phyloP scores from a whole-genome alignment of 805 yeast species.

The Wickerhamomyces alni region DNA sequence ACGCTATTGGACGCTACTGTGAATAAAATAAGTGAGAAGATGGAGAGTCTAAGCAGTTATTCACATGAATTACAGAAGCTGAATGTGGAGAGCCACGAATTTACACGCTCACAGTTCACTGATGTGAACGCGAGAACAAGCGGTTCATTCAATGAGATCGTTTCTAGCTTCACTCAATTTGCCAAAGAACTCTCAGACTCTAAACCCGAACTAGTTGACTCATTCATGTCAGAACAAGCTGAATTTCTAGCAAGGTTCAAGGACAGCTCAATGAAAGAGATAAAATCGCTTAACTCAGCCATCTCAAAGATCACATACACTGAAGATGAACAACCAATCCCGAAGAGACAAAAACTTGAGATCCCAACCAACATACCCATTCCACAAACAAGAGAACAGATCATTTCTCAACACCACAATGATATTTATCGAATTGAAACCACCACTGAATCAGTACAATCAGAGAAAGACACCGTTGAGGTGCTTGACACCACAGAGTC shows the following conservation, averaged over 20 bases:
- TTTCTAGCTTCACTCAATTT: conserved; percentile 7
- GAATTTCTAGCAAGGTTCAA: conserved; percentile 5
- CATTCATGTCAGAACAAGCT: conserved; percentile 7
- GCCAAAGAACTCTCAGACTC: conserved; percentile 7
- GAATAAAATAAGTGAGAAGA: conserved; percentile 5
- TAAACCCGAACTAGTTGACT: conserved; percentile 15
- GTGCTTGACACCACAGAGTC: neutral
- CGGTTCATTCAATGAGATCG: conserved; percentile 9
- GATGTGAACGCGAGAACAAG: conserved; percentile 9
- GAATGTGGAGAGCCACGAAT: conserved; percentile 9
- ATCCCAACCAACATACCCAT: conserved; percentile 7
- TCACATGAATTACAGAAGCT: conserved; percentile 8
- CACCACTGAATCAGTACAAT: neutral
- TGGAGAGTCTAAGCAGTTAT: conserved; percentile 7
- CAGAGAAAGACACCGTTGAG: neutral
- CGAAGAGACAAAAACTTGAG: conserved; percentile 17
- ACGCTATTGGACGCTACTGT: conserved; percentile 1
- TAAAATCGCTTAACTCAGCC: conserved; percentile 4
- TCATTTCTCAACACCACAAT: conserved; percentile 1
- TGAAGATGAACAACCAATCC: conserved; percentile 10
- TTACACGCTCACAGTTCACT: conserved; percentile 11
- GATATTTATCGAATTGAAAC: neutral
- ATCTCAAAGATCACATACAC: conserved; percentile 2
- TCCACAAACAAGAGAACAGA: conserved; percentile 11
- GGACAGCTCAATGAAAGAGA: neutral